phyloP scores from a whole-genome alignment of 148 eudicot species.

The Pouteria glomerata region DNA sequence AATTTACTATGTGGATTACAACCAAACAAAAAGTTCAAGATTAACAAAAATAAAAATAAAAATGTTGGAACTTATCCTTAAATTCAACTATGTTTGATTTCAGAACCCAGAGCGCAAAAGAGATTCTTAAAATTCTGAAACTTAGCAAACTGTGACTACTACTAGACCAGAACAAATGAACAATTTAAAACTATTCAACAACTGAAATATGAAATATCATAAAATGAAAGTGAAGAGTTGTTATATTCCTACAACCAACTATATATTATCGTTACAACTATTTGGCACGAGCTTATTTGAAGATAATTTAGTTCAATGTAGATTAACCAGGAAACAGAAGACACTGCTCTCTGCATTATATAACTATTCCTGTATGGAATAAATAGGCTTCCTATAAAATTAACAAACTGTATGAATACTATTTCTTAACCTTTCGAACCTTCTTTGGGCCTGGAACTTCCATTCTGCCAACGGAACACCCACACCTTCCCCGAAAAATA shows the following conservation, averaged over 20 bases:
- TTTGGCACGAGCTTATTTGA: slow-evolving; percentile 8
- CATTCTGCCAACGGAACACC: slow-evolving; percentile 84
- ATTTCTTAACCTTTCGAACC: slow-evolving; percentile 70
- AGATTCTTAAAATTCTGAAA: neutral
- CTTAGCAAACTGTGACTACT: neutral
- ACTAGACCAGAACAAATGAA: neutral
- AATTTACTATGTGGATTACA: neutral
- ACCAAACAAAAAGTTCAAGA: neutral
- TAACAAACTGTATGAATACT: slow-evolving; percentile 6
- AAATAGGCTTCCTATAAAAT: neutral
- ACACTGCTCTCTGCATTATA: slow-evolving; percentile 1
- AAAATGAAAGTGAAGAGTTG: neutral
- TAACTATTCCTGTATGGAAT: neutral
- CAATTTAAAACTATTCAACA: neutral
- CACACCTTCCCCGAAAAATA: slow-evolving; percentile 68
- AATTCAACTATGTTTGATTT: neutral
- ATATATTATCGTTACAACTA: slow-evolving; percentile 6
- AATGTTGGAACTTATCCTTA: neutral
- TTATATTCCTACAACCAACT: neutral
- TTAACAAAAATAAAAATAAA: neutral
- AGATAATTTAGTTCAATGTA: neutral
- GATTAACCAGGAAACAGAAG: slow-evolving; percentile 7
- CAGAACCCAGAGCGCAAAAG: neutral
- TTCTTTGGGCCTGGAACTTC: slow-evolving; percentile 78
- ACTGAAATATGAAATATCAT: neutral